These are phyloP conservation scores for Huntiella decipiens DNA, from an alignment of 2,329 filamentous ascomycete species.

Conservation along the genomic window DNA sequence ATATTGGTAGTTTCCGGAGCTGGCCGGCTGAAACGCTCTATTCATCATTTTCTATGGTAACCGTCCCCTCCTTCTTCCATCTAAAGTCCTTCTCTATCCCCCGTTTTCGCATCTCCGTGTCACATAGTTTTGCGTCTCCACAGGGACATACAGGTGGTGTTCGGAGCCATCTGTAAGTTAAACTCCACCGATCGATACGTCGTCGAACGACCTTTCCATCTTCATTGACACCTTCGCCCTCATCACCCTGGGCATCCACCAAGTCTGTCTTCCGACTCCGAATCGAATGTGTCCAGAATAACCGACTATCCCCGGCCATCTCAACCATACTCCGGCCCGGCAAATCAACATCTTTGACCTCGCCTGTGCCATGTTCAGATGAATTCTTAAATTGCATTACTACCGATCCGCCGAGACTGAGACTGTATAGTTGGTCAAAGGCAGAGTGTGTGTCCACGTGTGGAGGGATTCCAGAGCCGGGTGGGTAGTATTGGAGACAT, in stretches of 20 bases:
- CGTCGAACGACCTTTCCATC: constrained; percentile 13
- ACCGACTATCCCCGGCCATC: constrained; percentile 28
- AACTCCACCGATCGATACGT: constrained; percentile 30
- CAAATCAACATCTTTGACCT: constrained; percentile 26
- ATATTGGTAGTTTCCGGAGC: neutral
- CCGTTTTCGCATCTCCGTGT: constrained; percentile 27
- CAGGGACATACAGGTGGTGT: constrained; percentile 28
- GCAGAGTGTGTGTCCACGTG: constrained; percentile 38
- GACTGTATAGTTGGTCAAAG: constrained; percentile 26
- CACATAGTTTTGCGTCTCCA: constrained; percentile 29
- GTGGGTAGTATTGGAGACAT: constrained; percentile 40
- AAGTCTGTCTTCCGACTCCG: constrained; percentile 34
- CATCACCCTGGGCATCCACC: constrained; percentile 23
- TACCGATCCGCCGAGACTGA: constrained; percentile 24
- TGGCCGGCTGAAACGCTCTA: neutral
- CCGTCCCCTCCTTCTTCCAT: constrained; percentile 21
- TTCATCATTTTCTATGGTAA: neutral
- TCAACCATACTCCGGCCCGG: constrained; percentile 30
- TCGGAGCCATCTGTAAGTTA: constrained; percentile 35
- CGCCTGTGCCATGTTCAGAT: constrained; percentile 13
- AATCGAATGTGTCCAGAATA: constrained; percentile 39
- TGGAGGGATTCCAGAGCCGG: constrained; percentile 39
- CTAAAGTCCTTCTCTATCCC: constrained; percentile 31
- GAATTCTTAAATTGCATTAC: constrained; percentile 25
- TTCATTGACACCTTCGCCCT: no score